phyloP scores from a whole-genome alignment of 352 stramenopile genomes.

The Discostella stelligera region DNA sequence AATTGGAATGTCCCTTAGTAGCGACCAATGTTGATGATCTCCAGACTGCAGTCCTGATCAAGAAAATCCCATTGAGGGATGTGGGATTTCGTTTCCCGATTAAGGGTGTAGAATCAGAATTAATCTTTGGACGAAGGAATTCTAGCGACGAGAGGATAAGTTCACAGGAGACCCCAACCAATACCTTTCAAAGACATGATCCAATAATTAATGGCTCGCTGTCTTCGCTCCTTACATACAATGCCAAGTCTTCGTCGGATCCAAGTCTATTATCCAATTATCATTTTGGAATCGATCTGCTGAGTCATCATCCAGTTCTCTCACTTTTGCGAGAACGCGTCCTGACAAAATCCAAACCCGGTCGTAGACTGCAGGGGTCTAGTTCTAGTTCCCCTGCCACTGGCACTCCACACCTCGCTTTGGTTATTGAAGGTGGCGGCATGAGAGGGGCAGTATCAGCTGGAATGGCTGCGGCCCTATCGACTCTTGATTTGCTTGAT shows the following conservation, averaged over 20 bases:
- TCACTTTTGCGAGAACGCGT: conserved; percentile 49
- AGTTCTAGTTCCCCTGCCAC: conserved; percentile 5
- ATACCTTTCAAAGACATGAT: conserved; percentile 37
- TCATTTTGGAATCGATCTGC: conserved; percentile 63
- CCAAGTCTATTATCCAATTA: conserved; percentile 22
- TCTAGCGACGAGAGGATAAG: not conserved
- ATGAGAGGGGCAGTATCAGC: conserved; percentile 72
- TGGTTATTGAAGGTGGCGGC: conserved; percentile 73
- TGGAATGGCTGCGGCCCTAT: conserved; percentile 76
- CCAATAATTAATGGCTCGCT: conserved; percentile 46
- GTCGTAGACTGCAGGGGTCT: conserved; percentile 33
- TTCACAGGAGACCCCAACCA: not conserved
- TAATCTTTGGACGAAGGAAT: conserved; percentile 10
- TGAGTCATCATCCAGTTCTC: conserved; percentile 49
- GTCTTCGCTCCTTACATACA: conserved; percentile 34
- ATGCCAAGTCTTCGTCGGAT: conserved; percentile 12
- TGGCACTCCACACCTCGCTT: conserved; percentile 51
- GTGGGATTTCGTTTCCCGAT: conserved; percentile 51
- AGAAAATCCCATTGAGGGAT: conserved; percentile 37
- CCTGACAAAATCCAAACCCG: conserved; percentile 57
- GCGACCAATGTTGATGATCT: conserved; percentile 42
- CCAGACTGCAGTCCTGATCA: conserved; percentile 28
- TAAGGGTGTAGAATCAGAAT: conserved; percentile 35
- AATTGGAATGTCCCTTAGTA: conserved; percentile 37
- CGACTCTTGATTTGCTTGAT: conserved; percentile 63